These are phyloP conservation scores for Acorus calamus DNA, from an alignment of 106 monocot genomes.

Conservation along the genomic window DNA sequence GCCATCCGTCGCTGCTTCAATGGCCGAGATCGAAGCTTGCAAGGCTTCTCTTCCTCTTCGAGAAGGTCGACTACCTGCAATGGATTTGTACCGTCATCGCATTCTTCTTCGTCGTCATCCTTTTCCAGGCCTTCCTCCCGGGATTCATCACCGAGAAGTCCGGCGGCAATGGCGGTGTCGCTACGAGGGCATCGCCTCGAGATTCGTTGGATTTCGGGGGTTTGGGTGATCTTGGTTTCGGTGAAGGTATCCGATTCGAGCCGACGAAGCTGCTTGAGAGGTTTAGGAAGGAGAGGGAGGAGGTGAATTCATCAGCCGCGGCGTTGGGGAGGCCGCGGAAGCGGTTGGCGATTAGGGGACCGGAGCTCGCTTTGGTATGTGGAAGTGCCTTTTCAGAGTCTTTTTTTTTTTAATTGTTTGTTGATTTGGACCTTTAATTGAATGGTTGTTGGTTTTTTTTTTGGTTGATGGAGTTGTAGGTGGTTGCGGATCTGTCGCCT, in stretches of 20 bases:
- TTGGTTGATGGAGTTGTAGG: slow-evolving; percentile 7
- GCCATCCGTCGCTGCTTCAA: slow-evolving; percentile 1
- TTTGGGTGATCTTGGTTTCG: slow-evolving; percentile 24
- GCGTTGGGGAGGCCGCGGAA: not conserved
- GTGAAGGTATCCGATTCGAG: slow-evolving; percentile 25
- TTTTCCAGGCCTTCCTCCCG: slow-evolving; percentile 29
- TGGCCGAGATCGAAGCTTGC: slow-evolving; percentile 25
- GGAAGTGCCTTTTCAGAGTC: not conserved
- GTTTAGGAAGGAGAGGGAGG: slow-evolving; percentile 19
- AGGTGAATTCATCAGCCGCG: slow-evolving; percentile 1
- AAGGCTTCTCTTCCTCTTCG: slow-evolving; percentile 15
- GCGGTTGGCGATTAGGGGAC: slow-evolving; percentile 8
- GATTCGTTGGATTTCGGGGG: slow-evolving; percentile 5
- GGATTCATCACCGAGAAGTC: slow-evolving; percentile 19
- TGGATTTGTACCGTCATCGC: slow-evolving; percentile 17
- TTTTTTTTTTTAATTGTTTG: not conserved
- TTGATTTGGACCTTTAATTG: not conserved
- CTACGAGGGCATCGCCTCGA: not conserved
- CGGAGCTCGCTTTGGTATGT: slow-evolving; percentile 20
- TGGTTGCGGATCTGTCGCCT: slow-evolving; percentile 15
- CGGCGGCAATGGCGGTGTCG: not conserved
- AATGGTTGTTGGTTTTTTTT: not conserved
- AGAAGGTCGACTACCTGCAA: slow-evolving; percentile 32
- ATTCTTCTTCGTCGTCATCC: slow-evolving; percentile 27
- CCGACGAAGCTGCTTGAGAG: slow-evolving; percentile 24